phyloP scores from a whole-genome alignment of 352 stramenopile species.

The Elongisporangium anandrum region DNA sequence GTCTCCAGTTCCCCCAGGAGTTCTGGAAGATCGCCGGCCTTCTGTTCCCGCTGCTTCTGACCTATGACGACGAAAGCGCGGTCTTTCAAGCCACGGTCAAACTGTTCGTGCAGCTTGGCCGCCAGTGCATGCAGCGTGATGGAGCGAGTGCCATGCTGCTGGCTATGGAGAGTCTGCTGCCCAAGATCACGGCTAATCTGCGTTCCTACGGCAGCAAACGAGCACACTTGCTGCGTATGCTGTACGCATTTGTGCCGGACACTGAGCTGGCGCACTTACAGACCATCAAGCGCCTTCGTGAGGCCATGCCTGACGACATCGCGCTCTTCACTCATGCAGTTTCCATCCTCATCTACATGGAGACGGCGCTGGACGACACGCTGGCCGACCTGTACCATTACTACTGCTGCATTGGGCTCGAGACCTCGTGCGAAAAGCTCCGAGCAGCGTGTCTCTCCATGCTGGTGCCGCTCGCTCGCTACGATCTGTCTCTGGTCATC shows the following conservation, averaged over 20 bases:
- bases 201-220: constrained; percentile 32
- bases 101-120: constrained; percentile 34
- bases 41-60: constrained; percentile 44
- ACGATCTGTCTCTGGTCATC: constrained; percentile 37
- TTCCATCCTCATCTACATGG: constrained; percentile 63
- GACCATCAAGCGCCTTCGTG: constrained; percentile 70
- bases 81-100: constrained; percentile 32
- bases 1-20: constrained; percentile 74
- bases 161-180: constrained; percentile 53
- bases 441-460: constrained; percentile 76
- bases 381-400: constrained; percentile 85
- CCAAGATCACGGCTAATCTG: constrained; percentile 29
- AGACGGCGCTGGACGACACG: constrained; percentile 61
- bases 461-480: constrained; percentile 46
- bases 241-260: constrained; percentile 55
- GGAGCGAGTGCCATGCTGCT: constrained; percentile 32
- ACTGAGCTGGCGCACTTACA: constrained; percentile 64
- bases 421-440: constrained; percentile 68
- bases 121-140: constrained; percentile 46
- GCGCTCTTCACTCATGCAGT: constrained; percentile 73
- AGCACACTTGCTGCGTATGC: constrained; percentile 41
- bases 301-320: constrained; percentile 55
- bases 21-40: constrained; percentile 73
- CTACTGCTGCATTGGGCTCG: constrained; percentile 82
- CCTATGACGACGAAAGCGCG: constrained; percentile 38